These are phyloP conservation scores for Solanum virginianum DNA, from an alignment of 257 asterid genomes.

Conservation along the genomic window DNA sequence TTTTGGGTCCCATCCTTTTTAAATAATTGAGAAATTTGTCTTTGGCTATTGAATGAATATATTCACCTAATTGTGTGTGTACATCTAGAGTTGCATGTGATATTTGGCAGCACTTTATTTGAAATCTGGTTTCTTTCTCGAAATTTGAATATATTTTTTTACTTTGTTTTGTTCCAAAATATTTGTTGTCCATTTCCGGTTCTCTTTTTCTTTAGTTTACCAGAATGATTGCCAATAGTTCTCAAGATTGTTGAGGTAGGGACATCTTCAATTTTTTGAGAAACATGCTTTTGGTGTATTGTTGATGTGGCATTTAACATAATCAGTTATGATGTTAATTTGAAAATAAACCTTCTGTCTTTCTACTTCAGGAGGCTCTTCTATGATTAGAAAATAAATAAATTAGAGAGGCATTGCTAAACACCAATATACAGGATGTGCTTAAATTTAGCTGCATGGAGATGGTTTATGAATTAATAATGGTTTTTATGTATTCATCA, in stretches of 20 bases:
- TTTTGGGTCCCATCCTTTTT: background rate
- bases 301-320: background rate
- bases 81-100: background rate
- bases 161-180: background rate
- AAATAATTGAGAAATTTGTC: background rate
- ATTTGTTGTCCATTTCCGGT: background rate
- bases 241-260: background rate
- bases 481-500: background rate
- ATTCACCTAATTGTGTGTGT: background rate
- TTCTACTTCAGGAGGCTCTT: background rate
- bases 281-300: background rate
- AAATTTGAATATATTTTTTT: background rate
- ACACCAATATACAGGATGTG: background rate
- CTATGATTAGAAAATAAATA: background rate
- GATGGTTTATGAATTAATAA: background rate
- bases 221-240: background rate
- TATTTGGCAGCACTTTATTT: background rate
- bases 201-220: background rate
- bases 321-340: background rate
- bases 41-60: background rate
- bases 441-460: background rate
- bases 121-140: background rate
- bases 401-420: background rate
- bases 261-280: background rate
- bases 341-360: background rate